Percentiles rank a stretch among this genome's conserved stretches.
phyloP scores from a whole-genome alignment of 2,329 filamentous ascomycete species.

The Neonectria hederae region DNA sequence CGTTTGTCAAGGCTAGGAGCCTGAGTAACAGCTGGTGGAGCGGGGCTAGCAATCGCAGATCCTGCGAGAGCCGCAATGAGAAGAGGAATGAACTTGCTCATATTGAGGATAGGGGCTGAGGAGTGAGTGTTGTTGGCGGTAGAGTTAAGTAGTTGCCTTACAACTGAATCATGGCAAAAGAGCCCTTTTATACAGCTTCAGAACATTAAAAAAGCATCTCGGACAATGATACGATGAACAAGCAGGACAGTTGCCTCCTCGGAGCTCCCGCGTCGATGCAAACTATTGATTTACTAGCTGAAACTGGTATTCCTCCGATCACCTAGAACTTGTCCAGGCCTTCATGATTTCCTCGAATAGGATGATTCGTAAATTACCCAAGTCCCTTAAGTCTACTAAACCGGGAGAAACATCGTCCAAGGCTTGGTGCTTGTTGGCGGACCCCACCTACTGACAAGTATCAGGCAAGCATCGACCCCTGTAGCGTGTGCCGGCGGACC shows the following conservation, averaged over 20 bases:
- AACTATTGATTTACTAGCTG: not conserved
- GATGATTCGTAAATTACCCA: not conserved
- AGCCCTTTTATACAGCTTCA: not conserved
- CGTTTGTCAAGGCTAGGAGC: slow-evolving; percentile 31
- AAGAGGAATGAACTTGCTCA: not conserved
- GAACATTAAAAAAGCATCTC: not conserved
- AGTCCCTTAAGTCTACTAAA: not conserved
- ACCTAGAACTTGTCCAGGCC: not conserved
- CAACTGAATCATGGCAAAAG: not conserved
- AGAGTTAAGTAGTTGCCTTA: not conserved
- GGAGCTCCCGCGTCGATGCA: not conserved
- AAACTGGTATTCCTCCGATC: not conserved
- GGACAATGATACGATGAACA: not conserved
- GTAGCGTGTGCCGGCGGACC: not conserved
- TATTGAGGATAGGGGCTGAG: not conserved
- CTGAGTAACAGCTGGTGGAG: slow-evolving; percentile 16
- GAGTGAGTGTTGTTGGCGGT: not conserved
- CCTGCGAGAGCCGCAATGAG: slow-evolving; percentile 8
- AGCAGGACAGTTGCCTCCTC: not conserved
- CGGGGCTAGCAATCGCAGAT: not conserved
- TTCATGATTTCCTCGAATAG: not conserved
- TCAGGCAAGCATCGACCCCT: not conserved
- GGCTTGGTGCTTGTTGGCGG: not conserved
- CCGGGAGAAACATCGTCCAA: not conserved
- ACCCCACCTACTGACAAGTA: not conserved